Base-by-base conservation (phyloP, 805 yeast species). In the Grigorovia yakushimaensis region DNA sequence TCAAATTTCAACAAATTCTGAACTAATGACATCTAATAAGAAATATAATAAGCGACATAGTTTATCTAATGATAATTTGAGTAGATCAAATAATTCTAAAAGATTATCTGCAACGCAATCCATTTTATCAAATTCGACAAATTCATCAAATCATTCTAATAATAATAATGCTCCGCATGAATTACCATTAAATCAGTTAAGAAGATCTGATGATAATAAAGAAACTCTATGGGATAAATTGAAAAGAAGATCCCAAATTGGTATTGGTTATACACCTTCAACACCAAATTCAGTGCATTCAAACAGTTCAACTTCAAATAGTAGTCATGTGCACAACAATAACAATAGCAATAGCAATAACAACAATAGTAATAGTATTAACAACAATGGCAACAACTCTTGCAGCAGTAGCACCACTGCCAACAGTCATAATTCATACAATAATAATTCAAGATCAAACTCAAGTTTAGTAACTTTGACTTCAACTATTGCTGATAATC, bases 201-300 rank as follows among this genome's bases (percentile, higher is more conserved):
- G 4, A 23, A 33, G n/a, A n/a, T 15, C 6, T 33, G 37, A 47
- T 18, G 65, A 61, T 23, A 64, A 61, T 19, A 61, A 55, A 39
- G 51, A 51, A 15, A 51, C 57, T 7, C 27, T 61, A 13, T 62
- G 67, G 67, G 57, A 54, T 9, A 62, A 62, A 39, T 38, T 61
- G 19, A 61, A 56, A 41, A 53, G 63, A 44, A 58, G 54, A 46
- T 56, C 61, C 42, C 62, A 58, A 45, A 47, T 54, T 35, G 47
- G 47, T 3, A 47, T 19, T 13, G 41, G 47, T 5, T 24, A 47
- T 6, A 44, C 52, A 1, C 51, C 57, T 0, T 41, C 53, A 2
- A 13, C 49, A 17, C 19, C 38, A 15, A 36, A 47, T 2, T 21
- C 40, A 17, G 36, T 46, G 1, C 39, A 49, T 20, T 47, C 51